phyloP scores from a whole-genome alignment of 176 grass and related monocot species.

The Typha latifolia region DNA sequence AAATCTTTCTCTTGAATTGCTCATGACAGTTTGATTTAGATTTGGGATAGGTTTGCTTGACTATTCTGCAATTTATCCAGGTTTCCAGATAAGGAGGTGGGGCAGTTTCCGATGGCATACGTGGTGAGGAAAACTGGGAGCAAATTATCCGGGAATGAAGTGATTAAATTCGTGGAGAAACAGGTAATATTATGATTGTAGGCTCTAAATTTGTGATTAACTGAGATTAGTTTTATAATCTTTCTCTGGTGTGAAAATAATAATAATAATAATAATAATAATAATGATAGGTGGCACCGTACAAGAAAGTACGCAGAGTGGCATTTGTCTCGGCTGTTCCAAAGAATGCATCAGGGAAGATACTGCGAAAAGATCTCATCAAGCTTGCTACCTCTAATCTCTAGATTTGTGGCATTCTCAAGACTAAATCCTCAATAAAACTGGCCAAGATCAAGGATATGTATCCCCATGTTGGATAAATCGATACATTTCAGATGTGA shows the following conservation, averaged over 20 bases:
- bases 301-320: conserved; percentile 83
- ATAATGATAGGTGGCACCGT: conserved; percentile 64
- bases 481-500: too few species aligned
- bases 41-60: neutral
- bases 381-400: conserved; percentile 82
- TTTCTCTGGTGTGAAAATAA: neutral
- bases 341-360: conserved; percentile 94
- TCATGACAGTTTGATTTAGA: neutral
- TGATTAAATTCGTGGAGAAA: conserved; percentile 65
- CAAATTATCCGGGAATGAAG: conserved; percentile 45
- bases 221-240: neutral
- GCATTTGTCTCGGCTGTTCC: conserved; percentile 62
- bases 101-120: conserved; percentile 87
- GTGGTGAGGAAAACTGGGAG: conserved; percentile 62
- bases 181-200: conserved; percentile 30
- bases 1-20: neutral
- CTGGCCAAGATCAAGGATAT: too few species aligned
- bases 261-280: too few species aligned
- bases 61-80: conserved; percentile 17
- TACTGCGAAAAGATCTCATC: conserved; percentile 89
- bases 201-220: neutral
- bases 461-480: too few species aligned
- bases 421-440: neutral
- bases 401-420: conserved; percentile 14
- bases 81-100: conserved; percentile 69